Base-by-base conservation (phyloP, 352 stramenopile species). In the Pythium brassicae region DNA sequence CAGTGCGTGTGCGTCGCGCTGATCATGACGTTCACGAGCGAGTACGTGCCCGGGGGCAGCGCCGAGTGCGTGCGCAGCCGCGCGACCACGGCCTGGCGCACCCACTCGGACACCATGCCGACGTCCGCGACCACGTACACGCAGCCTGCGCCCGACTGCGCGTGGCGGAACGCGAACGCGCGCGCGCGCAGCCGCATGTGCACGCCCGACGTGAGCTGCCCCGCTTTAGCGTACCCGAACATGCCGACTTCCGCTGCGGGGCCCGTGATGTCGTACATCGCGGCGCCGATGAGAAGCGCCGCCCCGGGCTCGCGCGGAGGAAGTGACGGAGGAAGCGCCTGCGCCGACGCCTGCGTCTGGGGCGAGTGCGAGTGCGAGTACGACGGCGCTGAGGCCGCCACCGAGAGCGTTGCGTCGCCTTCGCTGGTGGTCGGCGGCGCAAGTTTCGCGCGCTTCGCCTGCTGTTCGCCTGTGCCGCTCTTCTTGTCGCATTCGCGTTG, bases 1-100 rank as follows among this genome's bases (percentile, higher is more conserved):
- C 83, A 96, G 62, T 98, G 92, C 46, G 91, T 97, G 66, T 98
- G 92, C 11, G 91, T 98, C 29, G 89, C 91, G 53, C 73, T 95
- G 50, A 97, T 69, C 71, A 89, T 86, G 47, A 97, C 71, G 64
- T 96, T 97, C 39, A 88, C 66, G 37, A 69, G 70, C 26, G 63
- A 74, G 63, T 91, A 94, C 4, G 52, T 63, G n/a, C 59, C 67
- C 4, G 51, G 57, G 2, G 79, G 72, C 0, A 92, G 26, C 26
- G 70, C 47, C 25, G 58, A 53, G 35, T 93, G 71, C 4, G 66
- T 50, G 43, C 82, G 61, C 6, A 97, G 69, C 0, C 78, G 74
- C 11, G 45, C 50, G 17, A 94, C 44, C 17, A 97, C 92, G 2
- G 72, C 71, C 60, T 88, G 81, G n/a, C 80, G 94, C 34, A 98